Percentiles rank a stretch among this genome's conserved stretches.
Evolutionary conservation across 192 early-diverging fungal species (phyloP).

Genomic region (Physocladia obscura): DNA sequence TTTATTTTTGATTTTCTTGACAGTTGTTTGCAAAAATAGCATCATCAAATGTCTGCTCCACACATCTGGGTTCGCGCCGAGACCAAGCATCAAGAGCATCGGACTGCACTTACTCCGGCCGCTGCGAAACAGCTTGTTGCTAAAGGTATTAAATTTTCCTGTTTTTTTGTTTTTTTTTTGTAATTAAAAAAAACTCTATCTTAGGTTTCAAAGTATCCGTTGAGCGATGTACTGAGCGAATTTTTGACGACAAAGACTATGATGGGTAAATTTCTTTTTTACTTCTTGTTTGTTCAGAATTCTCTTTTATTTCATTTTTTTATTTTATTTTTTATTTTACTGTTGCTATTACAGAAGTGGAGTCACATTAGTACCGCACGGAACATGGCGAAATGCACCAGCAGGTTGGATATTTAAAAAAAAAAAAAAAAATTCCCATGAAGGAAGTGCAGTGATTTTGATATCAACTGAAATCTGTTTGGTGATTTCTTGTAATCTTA

Average conservation of each 20-base stretch:
- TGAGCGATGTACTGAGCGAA: conserved; percentile 77
- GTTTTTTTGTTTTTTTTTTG: too few species aligned
- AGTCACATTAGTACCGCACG: conserved; percentile 73
- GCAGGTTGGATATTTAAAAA: conserved; percentile 4
- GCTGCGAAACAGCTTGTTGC: conserved; percentile 78
- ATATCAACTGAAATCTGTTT: too few species aligned
- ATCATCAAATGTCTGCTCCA: neutral
- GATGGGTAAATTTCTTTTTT: conserved; percentile 28
- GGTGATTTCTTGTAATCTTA: too few species aligned
- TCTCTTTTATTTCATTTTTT: neutral
- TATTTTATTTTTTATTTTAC: neutral
- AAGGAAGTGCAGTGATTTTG: too few species aligned
- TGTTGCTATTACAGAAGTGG: conserved; percentile 57
- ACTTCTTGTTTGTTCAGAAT: too few species aligned
- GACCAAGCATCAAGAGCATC: conserved; percentile 95
- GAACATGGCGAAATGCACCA: conserved; percentile 87
- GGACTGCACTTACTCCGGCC: conserved; percentile 86
- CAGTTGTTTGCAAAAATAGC: neutral
- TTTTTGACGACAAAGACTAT: conserved; percentile 89
- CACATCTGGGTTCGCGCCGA: conserved; percentile 92
- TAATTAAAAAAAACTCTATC: too few species aligned
- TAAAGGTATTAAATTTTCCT: conserved; percentile 54
- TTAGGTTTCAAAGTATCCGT: conserved; percentile 88
- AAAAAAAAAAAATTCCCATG: too few species aligned
- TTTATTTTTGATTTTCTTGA: too few species aligned